Base-by-base conservation (phyloP, 805 yeast species). In the Wilhelminamyces savonicus region DNA sequence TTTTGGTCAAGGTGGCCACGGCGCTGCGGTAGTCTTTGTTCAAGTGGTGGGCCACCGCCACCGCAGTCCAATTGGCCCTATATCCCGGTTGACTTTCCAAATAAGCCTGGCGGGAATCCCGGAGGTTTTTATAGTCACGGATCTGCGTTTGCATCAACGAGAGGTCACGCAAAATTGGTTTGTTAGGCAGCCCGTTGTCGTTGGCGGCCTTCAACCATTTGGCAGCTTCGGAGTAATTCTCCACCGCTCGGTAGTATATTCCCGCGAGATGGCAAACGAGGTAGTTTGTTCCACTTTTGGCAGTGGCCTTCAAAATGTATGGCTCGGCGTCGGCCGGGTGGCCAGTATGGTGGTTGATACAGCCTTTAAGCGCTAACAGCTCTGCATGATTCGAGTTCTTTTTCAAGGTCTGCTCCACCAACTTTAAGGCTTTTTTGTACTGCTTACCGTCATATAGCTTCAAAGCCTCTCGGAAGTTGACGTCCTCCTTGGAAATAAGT, bases 61-160 rank as follows among this genome's bases (percentile, higher is more conserved):
- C 67, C 0, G 81, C 79, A 2, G 94, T 82, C 95, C 96, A 88
- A 50, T 85, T 83, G 37, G 90, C 87, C 40, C 96, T 72, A 51
- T 76, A 83, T 0, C 94, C 94, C 8, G 92, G 77, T 43, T 73
- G 79, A 16, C 72, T 69, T 44, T 81, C 83, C 54, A 92, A 68
- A 45, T 76, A 78, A 22, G 68, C 66, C 36, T 74, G 76, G 44
- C 97, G 72, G 2, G 90, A 71, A 8, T 60, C 71, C 4, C 74
- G 67, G 37, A 82, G 67, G 15, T 68, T 68, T 43, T 72, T 73
- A 50, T 64, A 85, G 48, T 85, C 88, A 37, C 96, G 76, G 39
- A 69, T 65, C 46, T 92, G 97, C 17, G 82, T 62, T 48, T 88
- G 90, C 57, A 85, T 68, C 26, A 79, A 65, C 10, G 94, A 72